A percentile compares a stretch with the other conserved stretches of the same genome.
Evolutionary conservation across 192 early-diverging fungal genomes (phyloP).

Genomic region (Coemansia sp.): DNA sequence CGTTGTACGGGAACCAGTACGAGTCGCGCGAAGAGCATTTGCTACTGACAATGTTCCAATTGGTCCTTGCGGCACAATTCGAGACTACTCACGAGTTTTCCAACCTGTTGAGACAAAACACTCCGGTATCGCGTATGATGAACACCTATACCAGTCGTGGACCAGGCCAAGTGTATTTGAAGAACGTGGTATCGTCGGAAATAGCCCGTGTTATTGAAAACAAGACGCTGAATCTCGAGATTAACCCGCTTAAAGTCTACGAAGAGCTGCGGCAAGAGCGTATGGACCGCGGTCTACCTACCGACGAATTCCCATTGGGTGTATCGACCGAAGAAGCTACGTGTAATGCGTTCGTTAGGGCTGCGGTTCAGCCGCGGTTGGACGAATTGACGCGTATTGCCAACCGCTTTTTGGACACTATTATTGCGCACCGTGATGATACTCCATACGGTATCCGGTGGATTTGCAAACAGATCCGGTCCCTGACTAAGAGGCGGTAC

Average conservation of each 20-base stretch:
- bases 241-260: constrained; percentile 89
- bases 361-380: constrained; percentile 80
- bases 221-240: constrained; percentile 87
- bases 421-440: constrained; percentile 78
- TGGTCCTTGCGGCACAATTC: constrained; percentile 91
- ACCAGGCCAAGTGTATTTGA: constrained; percentile 91
- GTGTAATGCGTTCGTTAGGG: constrained; percentile 79
- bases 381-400: constrained; percentile 86
- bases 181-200: constrained; percentile 78
- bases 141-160: constrained; percentile 95
- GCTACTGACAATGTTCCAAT: constrained; percentile 95
- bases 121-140: constrained; percentile 97
- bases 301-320: constrained; percentile 66
- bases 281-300: constrained; percentile 29
- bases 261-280: constrained; percentile 52
- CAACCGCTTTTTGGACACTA: constrained; percentile 82
- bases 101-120: constrained; percentile 90
- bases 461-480: constrained; percentile 98
- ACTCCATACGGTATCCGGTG: constrained; percentile 97
- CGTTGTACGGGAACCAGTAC: constrained; percentile 95
- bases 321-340: constrained; percentile 84
- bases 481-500: constrained; percentile 90
- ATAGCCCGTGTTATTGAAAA: constrained; percentile 82
- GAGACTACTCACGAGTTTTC: constrained; percentile 89
- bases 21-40: constrained; percentile 96